Conservation (phyloP, 805 yeast genomes). For the Saitoella complicata region DNA sequence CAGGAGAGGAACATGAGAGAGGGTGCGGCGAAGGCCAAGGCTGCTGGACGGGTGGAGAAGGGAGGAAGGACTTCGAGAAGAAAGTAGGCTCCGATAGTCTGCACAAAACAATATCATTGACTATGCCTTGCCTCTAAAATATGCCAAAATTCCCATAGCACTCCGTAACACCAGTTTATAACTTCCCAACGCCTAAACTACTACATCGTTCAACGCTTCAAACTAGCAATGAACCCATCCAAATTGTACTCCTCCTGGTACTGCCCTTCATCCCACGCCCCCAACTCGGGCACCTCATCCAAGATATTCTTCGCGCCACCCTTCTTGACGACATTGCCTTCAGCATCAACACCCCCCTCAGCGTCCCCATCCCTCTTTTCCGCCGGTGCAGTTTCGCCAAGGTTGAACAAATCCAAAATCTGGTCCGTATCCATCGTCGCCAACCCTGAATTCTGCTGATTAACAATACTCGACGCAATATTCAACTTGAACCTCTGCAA, state of each 20-base stretch:
- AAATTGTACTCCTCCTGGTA: conserved; percentile 94
- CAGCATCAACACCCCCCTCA: conserved; percentile 32
- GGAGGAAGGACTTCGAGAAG: too few relatives aligned
- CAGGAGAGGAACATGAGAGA: conserved; percentile 48
- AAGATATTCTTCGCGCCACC: conserved; percentile 76
- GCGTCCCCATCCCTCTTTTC: conserved; percentile 2
- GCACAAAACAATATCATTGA: too few relatives aligned
- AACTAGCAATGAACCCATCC: conserved; percentile 76
- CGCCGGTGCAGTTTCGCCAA: conserved; percentile 35
- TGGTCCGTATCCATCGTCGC: conserved; percentile 95
- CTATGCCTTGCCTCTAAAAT: too few relatives aligned
- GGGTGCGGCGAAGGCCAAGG: too few relatives aligned
- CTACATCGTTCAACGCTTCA: conserved; percentile 24
- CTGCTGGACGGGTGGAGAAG: too few relatives aligned
- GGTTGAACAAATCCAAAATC: conserved; percentile 72
- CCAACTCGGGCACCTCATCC: conserved; percentile 70
- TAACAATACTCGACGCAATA: conserved; percentile 88
- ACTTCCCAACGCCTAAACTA: too few relatives aligned
- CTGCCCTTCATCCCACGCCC: conserved; percentile 78
- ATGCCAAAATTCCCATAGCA: too few relatives aligned
- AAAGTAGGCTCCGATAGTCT: too few relatives aligned
- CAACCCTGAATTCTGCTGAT: conserved; percentile 92
- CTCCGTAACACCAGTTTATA: too few relatives aligned
- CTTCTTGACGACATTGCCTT: conserved; percentile 35
- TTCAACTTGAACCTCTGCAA: conserved; percentile 93